phyloP scores from a whole-genome alignment of 257 asterid species.

The Perilla frutescens region DNA sequence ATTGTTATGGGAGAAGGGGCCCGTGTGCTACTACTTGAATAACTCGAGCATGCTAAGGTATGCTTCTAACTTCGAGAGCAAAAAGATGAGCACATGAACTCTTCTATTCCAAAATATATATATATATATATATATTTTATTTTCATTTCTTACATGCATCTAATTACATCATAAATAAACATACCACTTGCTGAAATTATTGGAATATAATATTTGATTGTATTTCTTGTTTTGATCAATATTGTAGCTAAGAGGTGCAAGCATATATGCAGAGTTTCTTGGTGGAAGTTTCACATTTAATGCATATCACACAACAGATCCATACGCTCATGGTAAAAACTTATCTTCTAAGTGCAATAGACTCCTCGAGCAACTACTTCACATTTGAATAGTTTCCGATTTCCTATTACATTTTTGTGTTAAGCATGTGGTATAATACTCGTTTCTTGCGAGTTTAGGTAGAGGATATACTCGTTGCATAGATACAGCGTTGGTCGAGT shows the following conservation, averaged over 20 bases:
- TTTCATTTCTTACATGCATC: too few species aligned
- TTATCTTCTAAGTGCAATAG: too few species aligned
- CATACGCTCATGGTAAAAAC: constrained; percentile 47
- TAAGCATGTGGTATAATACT: not conserved
- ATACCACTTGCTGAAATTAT: too few species aligned
- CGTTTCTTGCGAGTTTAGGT: constrained; percentile 32
- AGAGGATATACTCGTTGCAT: constrained; percentile 47
- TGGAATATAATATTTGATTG: too few species aligned
- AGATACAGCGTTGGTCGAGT: constrained; percentile 47
- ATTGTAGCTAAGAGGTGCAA: constrained; percentile 52
- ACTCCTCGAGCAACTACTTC: too few species aligned
- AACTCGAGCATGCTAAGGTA: constrained; percentile 57
- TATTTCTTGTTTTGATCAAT: too few species aligned
- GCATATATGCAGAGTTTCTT: constrained; percentile 58
- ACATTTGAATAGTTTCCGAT: not conserved
- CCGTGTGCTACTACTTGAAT: constrained; percentile 58
- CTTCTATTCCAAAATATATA: not conserved
- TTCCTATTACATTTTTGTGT: not conserved
- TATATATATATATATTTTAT: too few species aligned
- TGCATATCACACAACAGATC: constrained; percentile 45
- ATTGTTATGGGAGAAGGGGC: constrained; percentile 66
- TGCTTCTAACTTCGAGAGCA: not conserved
- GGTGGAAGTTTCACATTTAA: constrained; percentile 60
- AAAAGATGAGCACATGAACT: not conserved
- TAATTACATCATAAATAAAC: too few species aligned